Evolutionary conservation across 1,139 yeast species (phyloP).

Genomic region (Pneumocystis oryctolagi): DNA sequence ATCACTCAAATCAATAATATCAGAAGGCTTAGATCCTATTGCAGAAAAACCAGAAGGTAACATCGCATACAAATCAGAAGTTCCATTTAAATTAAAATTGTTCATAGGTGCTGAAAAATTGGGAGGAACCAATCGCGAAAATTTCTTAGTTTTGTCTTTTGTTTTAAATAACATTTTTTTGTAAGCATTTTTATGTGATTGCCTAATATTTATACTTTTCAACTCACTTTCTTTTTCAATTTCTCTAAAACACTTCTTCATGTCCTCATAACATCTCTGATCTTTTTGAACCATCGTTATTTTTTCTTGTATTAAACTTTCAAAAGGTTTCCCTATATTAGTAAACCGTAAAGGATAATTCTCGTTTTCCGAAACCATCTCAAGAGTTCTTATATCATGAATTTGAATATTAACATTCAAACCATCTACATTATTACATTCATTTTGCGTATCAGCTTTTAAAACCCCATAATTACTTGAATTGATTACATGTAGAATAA

Average conservation of each 20-base stretch:
- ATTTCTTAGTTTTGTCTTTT: slow-evolving; percentile 31
- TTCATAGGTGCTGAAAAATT: not conserved
- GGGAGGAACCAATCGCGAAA: slow-evolving; percentile 23
- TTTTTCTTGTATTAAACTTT: slow-evolving; percentile 34
- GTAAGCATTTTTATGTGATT: slow-evolving; percentile 17
- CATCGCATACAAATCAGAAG: not conserved
- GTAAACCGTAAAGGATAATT: not conserved
- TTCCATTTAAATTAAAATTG: not conserved
- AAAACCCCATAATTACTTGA: slow-evolving; percentile 20
- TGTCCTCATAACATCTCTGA: slow-evolving; percentile 29
- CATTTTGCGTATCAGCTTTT: not conserved
- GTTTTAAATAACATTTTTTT: slow-evolving; percentile 23
- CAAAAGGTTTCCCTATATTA: slow-evolving; percentile 26
- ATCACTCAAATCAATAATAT: slow-evolving; percentile 6
- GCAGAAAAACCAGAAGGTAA: slow-evolving; percentile 19
- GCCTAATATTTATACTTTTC: slow-evolving; percentile 11
- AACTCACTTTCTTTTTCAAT: not conserved
- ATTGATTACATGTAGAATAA: slow-evolving; percentile 28
- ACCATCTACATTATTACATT: not conserved
- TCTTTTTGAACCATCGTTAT: slow-evolving; percentile 40
- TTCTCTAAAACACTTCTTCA: slow-evolving; percentile 25
- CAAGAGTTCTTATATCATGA: slow-evolving; percentile 2
- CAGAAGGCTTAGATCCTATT: slow-evolving; percentile 6
- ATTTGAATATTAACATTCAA: not conserved
- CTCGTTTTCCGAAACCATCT: slow-evolving; percentile 12